These are phyloP conservation scores for Cenchrus fungigraminus DNA, from an alignment of 176 grass and related monocot species.

Conservation along the genomic window DNA sequence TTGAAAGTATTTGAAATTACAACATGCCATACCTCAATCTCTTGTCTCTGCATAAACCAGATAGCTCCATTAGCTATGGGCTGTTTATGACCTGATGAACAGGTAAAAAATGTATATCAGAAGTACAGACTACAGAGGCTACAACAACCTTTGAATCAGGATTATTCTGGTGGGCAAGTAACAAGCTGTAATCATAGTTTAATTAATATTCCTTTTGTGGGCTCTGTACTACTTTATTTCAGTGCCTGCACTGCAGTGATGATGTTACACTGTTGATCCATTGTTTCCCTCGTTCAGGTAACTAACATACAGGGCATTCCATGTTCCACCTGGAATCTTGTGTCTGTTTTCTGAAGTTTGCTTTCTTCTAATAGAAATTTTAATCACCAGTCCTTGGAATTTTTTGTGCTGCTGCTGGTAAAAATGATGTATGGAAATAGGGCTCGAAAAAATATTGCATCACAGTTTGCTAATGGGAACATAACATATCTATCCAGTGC, in stretches of 20 bases:
- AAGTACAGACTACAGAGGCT: background rate
- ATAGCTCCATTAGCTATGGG: background rate
- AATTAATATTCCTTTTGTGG: slow-evolving; percentile 3
- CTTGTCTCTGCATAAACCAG: background rate
- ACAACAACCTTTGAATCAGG: slow-evolving; percentile 15
- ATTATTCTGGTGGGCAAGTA: slow-evolving; percentile 49
- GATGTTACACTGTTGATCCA: slow-evolving; percentile 35
- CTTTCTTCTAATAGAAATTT: slow-evolving; percentile 6
- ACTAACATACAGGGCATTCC: background rate
- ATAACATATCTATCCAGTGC: slow-evolving; percentile 47
- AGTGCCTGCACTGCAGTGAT: slow-evolving; percentile 23
- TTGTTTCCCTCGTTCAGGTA: slow-evolving; percentile 46
- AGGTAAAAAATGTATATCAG: background rate
- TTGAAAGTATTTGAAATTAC: background rate
- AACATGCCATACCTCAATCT: background rate
- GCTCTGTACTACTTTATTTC: background rate
- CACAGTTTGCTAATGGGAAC: slow-evolving; percentile 54
- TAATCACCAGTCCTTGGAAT: background rate
- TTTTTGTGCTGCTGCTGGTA: slow-evolving; percentile 44
- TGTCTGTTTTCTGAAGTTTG: background rate
- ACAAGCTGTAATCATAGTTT: background rate
- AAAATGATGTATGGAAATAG: slow-evolving; percentile 59
- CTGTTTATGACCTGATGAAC: background rate
- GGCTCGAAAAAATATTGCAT: slow-evolving; percentile 61
- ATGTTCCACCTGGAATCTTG: background rate